Evolutionary conservation across 306 rosid genomes (phyloP), one percentile per base, ranked within the genome.

Genomic region (Notholithocarpus densiflorus): DNA sequence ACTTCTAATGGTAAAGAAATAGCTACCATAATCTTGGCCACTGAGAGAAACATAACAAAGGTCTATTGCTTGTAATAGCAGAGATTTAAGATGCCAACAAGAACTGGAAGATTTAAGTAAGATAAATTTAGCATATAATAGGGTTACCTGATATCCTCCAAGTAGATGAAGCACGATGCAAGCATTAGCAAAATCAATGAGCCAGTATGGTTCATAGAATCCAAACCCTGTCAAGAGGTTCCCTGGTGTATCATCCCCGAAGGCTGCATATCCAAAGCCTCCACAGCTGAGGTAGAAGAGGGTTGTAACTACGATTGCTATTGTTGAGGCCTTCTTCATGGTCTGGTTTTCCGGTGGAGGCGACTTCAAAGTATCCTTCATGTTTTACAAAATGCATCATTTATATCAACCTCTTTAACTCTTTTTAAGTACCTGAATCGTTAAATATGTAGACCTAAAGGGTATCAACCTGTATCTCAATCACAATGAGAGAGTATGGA

Each of bases 361-460:
- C 0, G 94, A 87, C 86, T 88, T 94, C 89, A 94, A 77, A 13
- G 98, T 94, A 87, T 94, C 97, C 98, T 94, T 75, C 77, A 86
- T 66, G 37, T 70, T 81, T 77, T 64, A 56, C 71, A 75, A 31
- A 17, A 72, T 70, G 34, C 32, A 62, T 43, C 17, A 17, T 78
- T 69, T 27, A 76, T 4, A 56, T 83, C 27, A 74, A 77, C 74
- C 71, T 60, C 53, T 31, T 59, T 59, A 10, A 48, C 53, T 48
- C 53, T 48, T 48, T 48, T 48, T 9, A 8, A 40, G 45, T 0
- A 40, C 45, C 45, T 40, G 12, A 8, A 8, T 8, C 1, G 45
- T 40, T 40, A 40, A 40, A 40, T 40, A 40, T 40, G 45, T 40
- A 59, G 26, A 59, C 65, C 29, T 23, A 0, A 59, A 24, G 12